Evolutionary conservation across 1,284 basidiomycete species (phyloP), one percentile per base, ranked within the genome.

Genomic region (Ceratobasidium theobromae): DNA sequence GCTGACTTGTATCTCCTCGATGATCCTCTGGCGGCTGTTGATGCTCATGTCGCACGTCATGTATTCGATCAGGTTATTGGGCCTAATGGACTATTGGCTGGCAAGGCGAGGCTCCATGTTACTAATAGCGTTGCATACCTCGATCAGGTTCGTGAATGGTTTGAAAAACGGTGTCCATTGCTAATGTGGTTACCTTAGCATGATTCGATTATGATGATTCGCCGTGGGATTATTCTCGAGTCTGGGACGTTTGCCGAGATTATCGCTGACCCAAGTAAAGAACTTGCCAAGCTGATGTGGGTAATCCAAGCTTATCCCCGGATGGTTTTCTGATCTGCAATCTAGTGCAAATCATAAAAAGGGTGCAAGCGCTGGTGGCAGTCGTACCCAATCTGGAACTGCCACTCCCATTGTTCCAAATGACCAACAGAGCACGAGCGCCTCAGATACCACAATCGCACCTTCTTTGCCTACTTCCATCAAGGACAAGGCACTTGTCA

Each of bases 121-220:
- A 96, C 94, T 21, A 95, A 98, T 76, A 89, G 89, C 51, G 87
- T 98, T 43, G 84, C 93, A 16, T 95, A 91, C 74, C 80, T 95
- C 1, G 49, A 64, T 5, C 60, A 64, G 60, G 60, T 64, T 11
- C 9, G 60, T 41, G n/a, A n/a, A n/a, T 9, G 2, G 6, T 27
- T 48, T 53, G 5, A 25, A 5, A 8, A 11, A 0, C 18, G 3
- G 32, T 9, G 14, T 51, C 4, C 33, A 18, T 18, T 60, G 2
- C 41, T 33, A 12, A 28, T 16, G 35, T 38, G 21, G 1, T 28
- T 9, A 53, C 84, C 85, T 53, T 81, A 93, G 67, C 89, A 92
- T 53, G 90, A 97, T 74, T 82, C 89, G 68, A 80, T 98, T 30
- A 77, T 86, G 65, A 93, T 89, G 76, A 78, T 98, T 33, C 88